Conservation (phyloP, 2,329 filamentous ascomycete species). For the Phaeosphaeriaceae sp. region DNA sequence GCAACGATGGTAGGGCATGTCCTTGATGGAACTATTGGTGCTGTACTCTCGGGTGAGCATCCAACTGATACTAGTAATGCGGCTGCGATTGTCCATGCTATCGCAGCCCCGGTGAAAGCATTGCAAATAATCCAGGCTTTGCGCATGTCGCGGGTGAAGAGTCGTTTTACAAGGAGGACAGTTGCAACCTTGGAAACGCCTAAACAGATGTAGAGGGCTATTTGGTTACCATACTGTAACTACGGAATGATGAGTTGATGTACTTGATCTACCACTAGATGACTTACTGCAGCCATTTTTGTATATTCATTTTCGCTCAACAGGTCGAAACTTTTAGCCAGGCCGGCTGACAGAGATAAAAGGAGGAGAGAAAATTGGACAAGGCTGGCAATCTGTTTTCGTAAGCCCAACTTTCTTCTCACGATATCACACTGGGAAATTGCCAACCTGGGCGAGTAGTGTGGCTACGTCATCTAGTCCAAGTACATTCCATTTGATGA, state of each 20-base stretch:
- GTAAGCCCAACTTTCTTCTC: constrained; percentile 4
- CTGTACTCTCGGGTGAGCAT: constrained; percentile 24
- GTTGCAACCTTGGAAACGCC: constrained; percentile 36
- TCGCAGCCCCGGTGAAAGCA: constrained; percentile 15
- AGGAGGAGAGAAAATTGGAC: constrained; percentile 30
- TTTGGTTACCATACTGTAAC: constrained; percentile 25
- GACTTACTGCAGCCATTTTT: constrained; percentile 26
- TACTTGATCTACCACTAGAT: not conserved
- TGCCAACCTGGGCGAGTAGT: constrained; percentile 27
- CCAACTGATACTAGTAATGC: constrained; percentile 27
- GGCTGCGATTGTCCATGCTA: constrained; percentile 29
- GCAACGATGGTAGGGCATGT: constrained; percentile 21
- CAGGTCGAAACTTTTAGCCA: constrained; percentile 25
- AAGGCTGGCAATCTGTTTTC: constrained; percentile 12
- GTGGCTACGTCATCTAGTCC: constrained; percentile 34
- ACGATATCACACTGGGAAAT: not conserved
- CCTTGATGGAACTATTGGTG: constrained; percentile 16
- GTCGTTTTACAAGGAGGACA: constrained; percentile 33
- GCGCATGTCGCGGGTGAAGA: constrained; percentile 37
- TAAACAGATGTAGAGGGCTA: constrained; percentile 31
- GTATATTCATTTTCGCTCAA: constrained; percentile 23
- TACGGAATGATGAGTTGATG: constrained; percentile 2
- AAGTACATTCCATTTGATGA: constrained; percentile 36
- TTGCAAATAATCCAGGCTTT: constrained; percentile 32
- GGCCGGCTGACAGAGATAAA: constrained; percentile 25